phyloP scores from a whole-genome alignment of 106 monocot species.

The Gastrodia elata region DNA sequence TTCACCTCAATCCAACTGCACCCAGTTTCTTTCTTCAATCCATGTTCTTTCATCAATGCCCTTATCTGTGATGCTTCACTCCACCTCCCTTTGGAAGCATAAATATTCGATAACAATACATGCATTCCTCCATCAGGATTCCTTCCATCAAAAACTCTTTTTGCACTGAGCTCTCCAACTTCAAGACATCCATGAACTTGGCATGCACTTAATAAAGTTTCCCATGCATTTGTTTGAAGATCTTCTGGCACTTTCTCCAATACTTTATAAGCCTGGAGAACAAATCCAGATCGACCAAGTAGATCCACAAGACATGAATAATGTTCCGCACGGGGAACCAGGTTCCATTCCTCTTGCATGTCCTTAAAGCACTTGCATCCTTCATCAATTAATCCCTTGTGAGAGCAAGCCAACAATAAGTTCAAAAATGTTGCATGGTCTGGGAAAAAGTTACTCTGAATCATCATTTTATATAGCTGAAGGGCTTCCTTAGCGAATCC shows the following conservation, averaged over 20 bases:
- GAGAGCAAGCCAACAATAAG: constrained; percentile 38
- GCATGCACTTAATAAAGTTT: constrained; percentile 57
- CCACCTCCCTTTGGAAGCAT: constrained; percentile 49
- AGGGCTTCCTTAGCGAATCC: constrained; percentile 28
- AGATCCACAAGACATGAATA: constrained; percentile 57
- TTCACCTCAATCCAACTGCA: constrained; percentile 58
- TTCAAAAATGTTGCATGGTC: constrained; percentile 42
- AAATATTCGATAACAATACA: constrained; percentile 48
- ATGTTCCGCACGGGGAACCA: constrained; percentile 43
- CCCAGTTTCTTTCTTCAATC: constrained; percentile 45
- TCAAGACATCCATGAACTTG: constrained; percentile 33
- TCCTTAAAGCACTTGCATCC: constrained; percentile 29
- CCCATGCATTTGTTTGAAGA: constrained; percentile 51
- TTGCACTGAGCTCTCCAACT: constrained; percentile 41
- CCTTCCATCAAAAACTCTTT: constrained; percentile 21
- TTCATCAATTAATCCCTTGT: constrained; percentile 45
- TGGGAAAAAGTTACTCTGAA: constrained; percentile 21
- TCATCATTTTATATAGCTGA: constrained; percentile 29
- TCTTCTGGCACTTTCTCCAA: constrained; percentile 21
- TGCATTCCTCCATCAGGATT: constrained; percentile 46
- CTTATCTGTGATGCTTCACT: constrained; percentile 30
- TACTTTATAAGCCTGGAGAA: constrained; percentile 31
- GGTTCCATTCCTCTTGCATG: constrained; percentile 43
- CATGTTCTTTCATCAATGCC: constrained; percentile 29
- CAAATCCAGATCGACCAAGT: constrained; percentile 44